phyloP scores from a whole-genome alignment of 169 alveolate species.

The Amoebophrya sp. region DNA sequence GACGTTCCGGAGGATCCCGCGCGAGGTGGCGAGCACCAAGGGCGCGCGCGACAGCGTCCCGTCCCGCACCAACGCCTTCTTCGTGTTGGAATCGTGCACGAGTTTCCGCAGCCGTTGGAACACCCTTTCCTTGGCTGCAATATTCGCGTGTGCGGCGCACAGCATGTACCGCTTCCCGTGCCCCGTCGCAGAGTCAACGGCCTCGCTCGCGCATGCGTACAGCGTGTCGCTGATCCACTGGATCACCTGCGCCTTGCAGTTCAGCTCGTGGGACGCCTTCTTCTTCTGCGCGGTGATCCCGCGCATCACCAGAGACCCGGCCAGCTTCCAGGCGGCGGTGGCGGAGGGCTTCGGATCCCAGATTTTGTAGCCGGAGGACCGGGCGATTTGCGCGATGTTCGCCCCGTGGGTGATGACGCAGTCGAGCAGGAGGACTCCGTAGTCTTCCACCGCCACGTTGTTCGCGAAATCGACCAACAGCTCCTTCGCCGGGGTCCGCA shows the following conservation, averaged over 20 bases:
- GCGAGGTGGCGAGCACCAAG: neutral
- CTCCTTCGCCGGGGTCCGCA: neutral
- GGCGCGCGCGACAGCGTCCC: neutral
- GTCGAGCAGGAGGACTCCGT: neutral
- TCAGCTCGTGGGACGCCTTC: neutral
- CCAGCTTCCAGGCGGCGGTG: constrained; percentile 1
- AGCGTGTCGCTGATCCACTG: neutral
- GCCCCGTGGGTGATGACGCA: neutral
- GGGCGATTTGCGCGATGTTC: neutral
- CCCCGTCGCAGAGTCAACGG: neutral
- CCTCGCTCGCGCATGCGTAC: neutral
- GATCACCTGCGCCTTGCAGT: neutral
- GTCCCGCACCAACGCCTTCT: neutral
- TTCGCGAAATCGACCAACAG: neutral
- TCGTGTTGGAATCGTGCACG: neutral
- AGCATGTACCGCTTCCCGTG: constrained; percentile 9
- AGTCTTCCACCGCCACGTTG: constrained; percentile 22
- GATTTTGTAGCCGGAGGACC: neutral
- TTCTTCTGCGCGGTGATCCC: neutral
- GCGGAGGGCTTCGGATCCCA: constrained; percentile 6
- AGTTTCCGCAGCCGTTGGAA: neutral
- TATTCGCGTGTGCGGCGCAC: constrained; percentile 15
- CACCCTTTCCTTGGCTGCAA: neutral
- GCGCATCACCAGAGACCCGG: neutral
- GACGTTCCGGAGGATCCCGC: neutral